phyloP scores from a whole-genome alignment of 1,139 yeast species.

The Debaryomyces sp. region DNA sequence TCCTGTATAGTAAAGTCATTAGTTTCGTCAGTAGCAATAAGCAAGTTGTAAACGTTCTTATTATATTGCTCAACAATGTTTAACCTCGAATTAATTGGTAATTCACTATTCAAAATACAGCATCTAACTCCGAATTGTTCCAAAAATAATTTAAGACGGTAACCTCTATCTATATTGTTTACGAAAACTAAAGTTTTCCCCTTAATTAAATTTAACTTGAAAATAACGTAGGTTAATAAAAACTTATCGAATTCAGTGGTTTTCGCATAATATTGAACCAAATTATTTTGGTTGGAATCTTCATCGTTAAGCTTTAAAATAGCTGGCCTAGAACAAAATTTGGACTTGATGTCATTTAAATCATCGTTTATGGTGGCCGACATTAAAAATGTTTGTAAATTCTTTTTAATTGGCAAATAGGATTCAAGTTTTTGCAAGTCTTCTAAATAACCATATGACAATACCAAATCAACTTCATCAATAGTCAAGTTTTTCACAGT shows the following conservation, averaged over 20 bases:
- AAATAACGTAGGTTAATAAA: slow-evolving; percentile 84
- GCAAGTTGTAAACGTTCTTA: slow-evolving; percentile 79
- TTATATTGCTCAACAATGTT: slow-evolving; percentile 96
- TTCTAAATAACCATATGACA: slow-evolving; percentile 88
- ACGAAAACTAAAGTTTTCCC: slow-evolving; percentile 93
- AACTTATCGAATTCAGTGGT: slow-evolving; percentile 92
- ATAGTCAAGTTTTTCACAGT: slow-evolving; percentile 73
- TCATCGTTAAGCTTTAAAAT: slow-evolving; percentile 77
- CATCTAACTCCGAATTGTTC: slow-evolving; percentile 94
- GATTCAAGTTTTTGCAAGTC: slow-evolving; percentile 71
- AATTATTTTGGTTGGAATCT: slow-evolving; percentile 54
- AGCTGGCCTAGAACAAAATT: slow-evolving; percentile 87
- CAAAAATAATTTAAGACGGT: slow-evolving; percentile 83
- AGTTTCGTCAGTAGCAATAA: slow-evolving; percentile 95
- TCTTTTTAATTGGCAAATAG: slow-evolving; percentile 68
- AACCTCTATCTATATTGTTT: slow-evolving; percentile 93
- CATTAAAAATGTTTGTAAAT: slow-evolving; percentile 90
- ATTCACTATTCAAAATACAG: slow-evolving; percentile 87
- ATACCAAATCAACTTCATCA: slow-evolving; percentile 93
- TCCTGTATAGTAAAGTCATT: slow-evolving; percentile 53
- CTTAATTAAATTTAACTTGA: slow-evolving; percentile 83
- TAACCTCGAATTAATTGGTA: slow-evolving; percentile 89
- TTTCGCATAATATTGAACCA: slow-evolving; percentile 84
- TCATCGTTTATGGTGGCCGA: slow-evolving; percentile 95
- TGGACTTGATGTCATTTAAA: slow-evolving; percentile 69